Base-by-base conservation (phyloP, 2,329 filamentous ascomycete species). In the Colletotrichum chlorophyti region DNA sequence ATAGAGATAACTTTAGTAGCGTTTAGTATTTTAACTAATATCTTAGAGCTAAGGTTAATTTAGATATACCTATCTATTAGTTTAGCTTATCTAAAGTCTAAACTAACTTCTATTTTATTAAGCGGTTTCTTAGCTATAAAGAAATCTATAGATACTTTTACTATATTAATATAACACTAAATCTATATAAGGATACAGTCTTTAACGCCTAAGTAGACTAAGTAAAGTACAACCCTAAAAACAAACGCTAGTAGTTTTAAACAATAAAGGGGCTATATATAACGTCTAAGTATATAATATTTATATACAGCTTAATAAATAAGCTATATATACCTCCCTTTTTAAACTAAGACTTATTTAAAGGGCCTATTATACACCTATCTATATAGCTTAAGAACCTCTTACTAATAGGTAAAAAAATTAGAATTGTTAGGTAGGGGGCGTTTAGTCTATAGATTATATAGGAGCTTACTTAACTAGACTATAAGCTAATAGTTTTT, bases 71-170 rank as follows among this genome's bases (percentile, higher is more conserved):
- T 11, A 65, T 68, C 6, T 76, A 75, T 69, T 68, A 75, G 45
- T 69, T 76, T 47, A 68, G 63, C 5, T 45, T 71, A 12, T 67
- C 67, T 0, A 73, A 77, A 21, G 68, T 78, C 2, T 79, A 70
- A 65, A 68, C 74, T n/a, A 71, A 72, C 32, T 84, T 75, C 73
- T 72, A 69, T n/a, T 83, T 78, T 72, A 66, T 66, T 5, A 66
- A 75, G 58, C 64, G 69, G 19, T 79, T 73, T 48, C 74, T 77
- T 2, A 65, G 53, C 21, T 67, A 70, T 46, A 62, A 67, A 5
- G 76, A 83, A 52, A 61, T 83, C 2, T 70, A 71, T 5, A 61
- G 46, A 4, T 83, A 83, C 65, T 81, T 83, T 47, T 64, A 71
- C 11, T 76, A 80, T 52, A 72, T 81, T 3, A 78, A 75, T 35